Conservation (phyloP, 2,329 filamentous ascomycete species). For the Penicillium sp. region DNA sequence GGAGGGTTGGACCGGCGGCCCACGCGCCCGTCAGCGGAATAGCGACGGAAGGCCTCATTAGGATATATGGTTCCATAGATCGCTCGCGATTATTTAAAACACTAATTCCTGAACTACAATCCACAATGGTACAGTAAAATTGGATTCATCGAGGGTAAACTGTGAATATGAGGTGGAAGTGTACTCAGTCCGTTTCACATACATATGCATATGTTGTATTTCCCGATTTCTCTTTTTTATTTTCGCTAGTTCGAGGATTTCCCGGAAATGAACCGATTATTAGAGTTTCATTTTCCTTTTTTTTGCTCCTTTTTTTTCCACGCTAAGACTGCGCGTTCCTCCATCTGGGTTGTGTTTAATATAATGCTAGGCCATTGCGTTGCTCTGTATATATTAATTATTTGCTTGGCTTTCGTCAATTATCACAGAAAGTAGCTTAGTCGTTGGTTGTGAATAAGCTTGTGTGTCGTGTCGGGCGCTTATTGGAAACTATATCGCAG, state of each 20-base stretch:
- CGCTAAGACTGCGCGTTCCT: conserved; percentile 7
- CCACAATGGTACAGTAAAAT: neutral
- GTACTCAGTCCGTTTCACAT: conserved; percentile 10
- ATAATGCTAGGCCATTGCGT: conserved; percentile 6
- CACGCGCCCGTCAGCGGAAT: neutral
- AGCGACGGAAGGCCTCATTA: neutral
- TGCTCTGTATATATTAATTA: neutral
- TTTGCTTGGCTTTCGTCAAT: neutral
- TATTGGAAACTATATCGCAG: conserved; percentile 7
- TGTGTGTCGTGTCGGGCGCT: conserved; percentile 17
- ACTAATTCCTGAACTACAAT: neutral
- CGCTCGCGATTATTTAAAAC: neutral
- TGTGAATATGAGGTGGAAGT: neutral
- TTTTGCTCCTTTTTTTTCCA: neutral
- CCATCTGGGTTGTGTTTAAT: conserved; percentile 3
- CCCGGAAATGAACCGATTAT: conserved; percentile 4
- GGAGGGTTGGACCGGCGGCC: neutral
- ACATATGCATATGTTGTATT: conserved; percentile 2
- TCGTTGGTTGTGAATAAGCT: neutral
- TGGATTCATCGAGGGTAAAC: neutral
- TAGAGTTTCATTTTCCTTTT: conserved; percentile 2
- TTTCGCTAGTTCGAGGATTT: conserved; percentile 4
- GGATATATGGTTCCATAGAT: neutral
- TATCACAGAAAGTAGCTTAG: neutral
- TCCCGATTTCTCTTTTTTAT: neutral